Evolutionary conservation across 2,329 filamentous ascomycete species (phyloP), one percentile per base, ranked within the genome.

Genomic region (Zarea fungicola): DNA sequence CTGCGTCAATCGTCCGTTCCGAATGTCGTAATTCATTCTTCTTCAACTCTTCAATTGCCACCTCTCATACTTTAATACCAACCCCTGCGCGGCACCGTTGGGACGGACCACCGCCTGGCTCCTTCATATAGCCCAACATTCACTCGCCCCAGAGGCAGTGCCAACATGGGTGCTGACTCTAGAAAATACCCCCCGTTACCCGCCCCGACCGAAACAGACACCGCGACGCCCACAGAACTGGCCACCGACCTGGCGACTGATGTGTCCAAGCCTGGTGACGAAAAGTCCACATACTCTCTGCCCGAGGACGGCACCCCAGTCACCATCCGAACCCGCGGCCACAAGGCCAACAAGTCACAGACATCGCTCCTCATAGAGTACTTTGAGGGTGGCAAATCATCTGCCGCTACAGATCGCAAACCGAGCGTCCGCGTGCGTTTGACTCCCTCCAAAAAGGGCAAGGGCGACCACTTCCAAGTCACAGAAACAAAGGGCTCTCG

Each of bases 351-450:
- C 62, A 70, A 80, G 59, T 95, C 89, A 39, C 90, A 95, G 71
- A 95, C 91, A 31, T 95, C 89, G 49, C 76, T 96, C 56, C 76
- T 96, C 60, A 96, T 96, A 61, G 91, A 96, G 70, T 96, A 95
- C 68, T 96, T 95, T 62, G 91, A 96, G 70, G 87, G 83, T 57
- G 82, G 84, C 54, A 91, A 88, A 65, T 62, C 62, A 55, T 64
- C 69, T n/a, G 65, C 69, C 35, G 71, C 78, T 49, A 75, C 75
- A 58, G 78, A 82, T 58, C 84, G 86, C 59, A 84, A 87, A 58
- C 90, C 91, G 11, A 95, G 89, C 64, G 89, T 96, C 47, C 80
- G 79, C 62, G 76, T 87, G 67, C 79, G 82, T 69, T 78, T 96
- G 54, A 95, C 89, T 13, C 91, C 91, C 13, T 89, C 87, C 59